Base-by-base conservation (phyloP, 768 basidiomycete genomes). In the Tricholomella constricta region DNA sequence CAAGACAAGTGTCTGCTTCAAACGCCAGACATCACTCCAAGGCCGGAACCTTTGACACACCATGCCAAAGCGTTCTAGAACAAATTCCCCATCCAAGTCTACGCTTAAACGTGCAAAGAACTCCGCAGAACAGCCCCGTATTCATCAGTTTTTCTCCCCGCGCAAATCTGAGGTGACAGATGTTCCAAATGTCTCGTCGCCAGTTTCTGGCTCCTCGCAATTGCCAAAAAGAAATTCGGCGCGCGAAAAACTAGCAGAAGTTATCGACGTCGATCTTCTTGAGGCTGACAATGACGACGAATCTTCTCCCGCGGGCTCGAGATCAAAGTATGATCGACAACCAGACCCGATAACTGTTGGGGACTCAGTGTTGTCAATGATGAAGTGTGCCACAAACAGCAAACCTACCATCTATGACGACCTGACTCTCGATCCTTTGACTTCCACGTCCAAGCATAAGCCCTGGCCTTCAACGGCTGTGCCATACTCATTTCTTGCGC, bases 401-500 rank as follows among this genome's bases (percentile, higher is more conserved):
- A 12, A 41, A 20, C 17, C 26, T 15, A 34, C 45, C 10, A 44
- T 51, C 41, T 60, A 55, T 23, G 51, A 45, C 37, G 60, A 64
- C 36, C 65, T 86, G 29, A 71, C 78, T 37, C 65, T 77, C 32
- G 86, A 89, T 54, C 81, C 83, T 20, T 56, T 73, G 1, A 45
- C 54, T 14, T 87, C 83, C 63, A 62, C 71, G 48, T 65, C 77
- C 27, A 65, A 69, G 26, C 56, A 57, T n/a, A 74, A 72, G 47
- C 73, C 78, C 7, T 85, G 83, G 77, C 59, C 66, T 6, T 58
- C 69, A 9, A 46, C 45, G 32, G 64, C 75, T 4, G 79, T 82
- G 4, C 88, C 89, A 0, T 93, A 89, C 66, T 78, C 86, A 2
- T 88, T 90, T 64, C 78, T 93, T 22, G 80, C 80, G 1, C 81